Conservation (phyloP, 768 basidiomycete genomes). For the Lentinula sp. region DNA sequence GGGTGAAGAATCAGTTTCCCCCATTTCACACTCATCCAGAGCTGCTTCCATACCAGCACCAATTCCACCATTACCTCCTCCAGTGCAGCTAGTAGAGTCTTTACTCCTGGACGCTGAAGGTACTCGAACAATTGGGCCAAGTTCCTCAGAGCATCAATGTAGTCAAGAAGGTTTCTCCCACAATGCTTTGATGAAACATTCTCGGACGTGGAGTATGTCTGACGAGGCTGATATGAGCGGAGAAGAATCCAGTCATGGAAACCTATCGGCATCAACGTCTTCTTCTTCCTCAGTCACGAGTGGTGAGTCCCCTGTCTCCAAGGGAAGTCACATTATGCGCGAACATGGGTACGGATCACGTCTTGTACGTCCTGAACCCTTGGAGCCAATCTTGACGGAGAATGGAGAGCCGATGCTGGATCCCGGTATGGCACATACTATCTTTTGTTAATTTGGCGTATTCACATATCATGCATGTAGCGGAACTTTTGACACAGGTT, state of each 20-base stretch:
- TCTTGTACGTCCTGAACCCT: slow-evolving; percentile 32
- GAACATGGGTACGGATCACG: slow-evolving; percentile 21
- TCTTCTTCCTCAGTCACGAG: neutral
- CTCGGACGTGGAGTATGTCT: neutral
- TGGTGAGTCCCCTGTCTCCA: neutral
- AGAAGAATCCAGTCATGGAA: neutral
- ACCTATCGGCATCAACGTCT: neutral
- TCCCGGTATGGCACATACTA: slow-evolving; percentile 38
- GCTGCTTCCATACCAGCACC: neutral
- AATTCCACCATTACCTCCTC: neutral
- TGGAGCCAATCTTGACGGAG: slow-evolving; percentile 55
- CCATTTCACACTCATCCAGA: neutral
- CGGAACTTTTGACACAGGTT: slow-evolving; percentile 61
- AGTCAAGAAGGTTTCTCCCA: neutral
- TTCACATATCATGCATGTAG: slow-evolving; percentile 19
- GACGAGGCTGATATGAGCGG: neutral
- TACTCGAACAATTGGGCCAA: neutral
- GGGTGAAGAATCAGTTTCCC: neutral
- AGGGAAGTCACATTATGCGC: neutral
- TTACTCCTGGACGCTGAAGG: neutral
- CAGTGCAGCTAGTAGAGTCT: neutral
- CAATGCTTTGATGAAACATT: neutral
- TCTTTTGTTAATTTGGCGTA: neutral
- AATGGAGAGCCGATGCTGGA: slow-evolving; percentile 65
- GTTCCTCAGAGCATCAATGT: neutral